These are phyloP conservation scores for Bruguiera sexangula DNA, from an alignment of 345 rosid species.

Conservation along the genomic window DNA sequence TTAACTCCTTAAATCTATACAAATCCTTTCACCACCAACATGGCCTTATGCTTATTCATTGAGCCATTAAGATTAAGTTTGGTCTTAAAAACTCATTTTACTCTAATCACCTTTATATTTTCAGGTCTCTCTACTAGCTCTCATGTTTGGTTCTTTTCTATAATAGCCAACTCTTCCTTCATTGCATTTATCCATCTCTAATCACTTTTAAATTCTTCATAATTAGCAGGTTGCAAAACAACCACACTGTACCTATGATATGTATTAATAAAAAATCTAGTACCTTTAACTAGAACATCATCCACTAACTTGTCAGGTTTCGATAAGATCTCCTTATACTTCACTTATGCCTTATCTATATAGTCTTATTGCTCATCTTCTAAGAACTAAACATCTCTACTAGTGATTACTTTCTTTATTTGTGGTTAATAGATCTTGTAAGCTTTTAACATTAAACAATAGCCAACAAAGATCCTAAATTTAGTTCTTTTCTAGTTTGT, in stretches of 20 bases:
- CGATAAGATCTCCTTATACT: too few relatives aligned
- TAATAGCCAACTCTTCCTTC: neutral
- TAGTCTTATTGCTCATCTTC: too few relatives aligned
- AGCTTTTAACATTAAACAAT: too few relatives aligned
- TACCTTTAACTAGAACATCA: too few relatives aligned
- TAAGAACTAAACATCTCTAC: too few relatives aligned
- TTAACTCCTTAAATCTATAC: neutral
- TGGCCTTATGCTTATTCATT: neutral
- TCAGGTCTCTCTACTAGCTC: neutral
- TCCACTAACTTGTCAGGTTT: too few relatives aligned
- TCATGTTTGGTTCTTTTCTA: neutral
- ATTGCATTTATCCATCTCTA: neutral
- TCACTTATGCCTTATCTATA: too few relatives aligned
- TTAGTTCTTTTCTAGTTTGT: neutral
- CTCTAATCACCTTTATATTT: neutral
- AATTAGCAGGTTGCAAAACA: too few relatives aligned
- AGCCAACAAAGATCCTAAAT: too few relatives aligned
- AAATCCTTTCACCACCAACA: neutral
- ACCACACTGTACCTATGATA: too few relatives aligned
- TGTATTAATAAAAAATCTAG: rapidly evolving
- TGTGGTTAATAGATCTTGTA: too few relatives aligned
- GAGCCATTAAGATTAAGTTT: neutral
- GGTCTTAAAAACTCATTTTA: neutral
- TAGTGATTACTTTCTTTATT: too few relatives aligned
- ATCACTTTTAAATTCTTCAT: neutral